Evolutionary conservation across 2,329 filamentous ascomycete genomes (phyloP), one percentile per base, ranked within the genome.

Genomic region (Tolypocladium sp.): DNA sequence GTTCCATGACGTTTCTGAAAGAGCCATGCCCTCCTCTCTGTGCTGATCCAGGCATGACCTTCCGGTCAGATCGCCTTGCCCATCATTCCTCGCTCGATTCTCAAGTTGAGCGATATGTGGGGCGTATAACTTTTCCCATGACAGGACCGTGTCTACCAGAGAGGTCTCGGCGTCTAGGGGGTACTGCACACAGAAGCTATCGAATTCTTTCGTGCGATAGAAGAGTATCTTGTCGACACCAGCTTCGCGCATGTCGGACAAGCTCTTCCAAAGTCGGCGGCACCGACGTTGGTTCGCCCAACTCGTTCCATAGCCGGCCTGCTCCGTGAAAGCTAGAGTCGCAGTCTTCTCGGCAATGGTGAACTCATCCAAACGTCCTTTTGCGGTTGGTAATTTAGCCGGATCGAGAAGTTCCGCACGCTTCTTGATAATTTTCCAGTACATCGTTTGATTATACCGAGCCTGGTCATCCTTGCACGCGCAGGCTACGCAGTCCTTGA

Each of bases 211-310:
- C 30, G 54, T 56, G 12, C 54, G 54, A 42, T 56, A 56, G 37
- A 56, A 56, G 38, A 56, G 54, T 30, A 56, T 56, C 17, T 42
- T 56, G 12, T 56, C 37, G 41, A 56, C 54, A n/a, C 54, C 54
- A 12, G 54, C 54, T 33, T 56, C 25, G 37, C 54, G 54, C 54
- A 56, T 56, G 20, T 42, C 37, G 20, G 37, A 41, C 22, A 56
- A n/a, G 25, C 54, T 56, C 54, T 44, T 56, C 54, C 54, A 56
- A 10, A 56, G 9, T 15, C 41, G 37, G 27, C 54, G 54, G 37
- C 37, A 56, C 8, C 41, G 41, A 42, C 54, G 37, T 37, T 56
- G 54, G 30, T 44, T 56, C 30, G 54, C 41, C 17, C 4, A 20
- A n/a, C 54, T 56, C 27, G 20, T 22, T 44, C 54, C 37, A 56